Percentiles rank a stretch among this genome's conserved stretches.
These are phyloP conservation scores for Sparassis latifolia DNA, from an alignment of 1,284 basidiomycete genomes.

Conservation along the genomic window DNA sequence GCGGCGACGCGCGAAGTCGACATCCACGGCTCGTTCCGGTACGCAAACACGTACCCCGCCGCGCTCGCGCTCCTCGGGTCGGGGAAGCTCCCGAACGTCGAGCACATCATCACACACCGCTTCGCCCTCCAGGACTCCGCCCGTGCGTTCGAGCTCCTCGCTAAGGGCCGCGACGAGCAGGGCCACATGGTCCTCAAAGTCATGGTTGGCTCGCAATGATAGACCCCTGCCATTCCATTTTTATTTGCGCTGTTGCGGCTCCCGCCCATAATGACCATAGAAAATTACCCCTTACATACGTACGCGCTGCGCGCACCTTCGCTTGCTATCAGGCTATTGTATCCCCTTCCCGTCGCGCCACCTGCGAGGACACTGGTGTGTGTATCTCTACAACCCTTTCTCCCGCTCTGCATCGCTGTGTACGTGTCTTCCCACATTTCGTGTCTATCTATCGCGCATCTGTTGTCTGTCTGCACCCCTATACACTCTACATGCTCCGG, in stretches of 20 bases:
- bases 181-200: slow-evolving; percentile 84
- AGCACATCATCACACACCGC: slow-evolving; percentile 78
- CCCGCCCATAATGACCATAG: not conserved
- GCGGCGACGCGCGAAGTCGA: slow-evolving; percentile 90
- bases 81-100: slow-evolving; percentile 53
- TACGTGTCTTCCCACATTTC: no score
- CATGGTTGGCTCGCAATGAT: slow-evolving; percentile 48
- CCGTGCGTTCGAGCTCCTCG: slow-evolving; percentile 76
- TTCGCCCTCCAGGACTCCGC: slow-evolving; percentile 61
- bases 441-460: no score
- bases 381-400: not conserved
- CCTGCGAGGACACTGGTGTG: not conserved
- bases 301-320: not conserved
- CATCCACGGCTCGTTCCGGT: slow-evolving; percentile 87
- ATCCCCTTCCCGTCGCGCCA: not conserved
- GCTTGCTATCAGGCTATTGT: not conserved
- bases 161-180: slow-evolving; percentile 67
- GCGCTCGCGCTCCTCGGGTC: slow-evolving; percentile 76
- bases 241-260: not conserved
- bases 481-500: no score
- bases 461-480: no score
- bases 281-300: not conserved
- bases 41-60: slow-evolving; percentile 82
- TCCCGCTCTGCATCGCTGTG: no score
- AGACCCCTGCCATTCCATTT: not conserved